phyloP scores from a whole-genome alignment of 2,329 filamentous ascomycete species.

The Aureobasidium leucospermi region DNA sequence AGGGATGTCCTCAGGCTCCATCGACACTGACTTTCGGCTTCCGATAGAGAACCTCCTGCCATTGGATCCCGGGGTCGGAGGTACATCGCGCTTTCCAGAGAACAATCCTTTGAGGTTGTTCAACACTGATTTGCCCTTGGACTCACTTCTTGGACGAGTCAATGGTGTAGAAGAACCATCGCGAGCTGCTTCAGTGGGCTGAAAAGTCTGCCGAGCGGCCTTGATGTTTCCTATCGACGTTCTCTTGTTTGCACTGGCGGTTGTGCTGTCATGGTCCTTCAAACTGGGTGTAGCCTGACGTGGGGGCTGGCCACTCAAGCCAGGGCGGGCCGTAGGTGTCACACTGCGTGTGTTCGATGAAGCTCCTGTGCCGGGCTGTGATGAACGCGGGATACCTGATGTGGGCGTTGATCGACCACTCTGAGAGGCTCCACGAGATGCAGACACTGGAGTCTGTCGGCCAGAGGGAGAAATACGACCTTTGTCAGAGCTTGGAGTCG shows the following conservation, averaged over 20 bases:
- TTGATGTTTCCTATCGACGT: not conserved
- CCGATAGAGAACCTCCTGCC: not conserved
- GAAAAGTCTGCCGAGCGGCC: not conserved
- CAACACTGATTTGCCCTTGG: conserved; percentile 23
- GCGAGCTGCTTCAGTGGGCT: not conserved
- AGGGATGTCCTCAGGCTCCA: not conserved
- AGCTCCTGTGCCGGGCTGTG: not conserved
- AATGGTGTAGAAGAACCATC: not conserved
- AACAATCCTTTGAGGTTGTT: conserved; percentile 26
- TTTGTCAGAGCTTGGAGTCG: not conserved
- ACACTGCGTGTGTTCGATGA: not conserved
- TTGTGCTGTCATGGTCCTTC: not conserved
- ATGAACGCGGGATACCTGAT: not conserved
- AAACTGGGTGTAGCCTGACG: not conserved
- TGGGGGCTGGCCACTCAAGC: not conserved
- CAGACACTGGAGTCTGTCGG: not conserved
- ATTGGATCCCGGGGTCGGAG: conserved; percentile 11
- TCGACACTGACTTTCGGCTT: not conserved
- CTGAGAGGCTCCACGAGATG: not conserved
- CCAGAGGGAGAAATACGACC: not conserved
- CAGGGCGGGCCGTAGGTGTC: not conserved
- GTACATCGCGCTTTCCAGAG: conserved; percentile 19
- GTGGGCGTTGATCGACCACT: not conserved
- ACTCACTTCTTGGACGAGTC: conserved; percentile 18
- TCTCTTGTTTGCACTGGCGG: not conserved